Evolutionary conservation across 148 eudicot species (phyloP), one percentile per base, ranked within the genome.

Genomic region (Cornus controversa): DNA sequence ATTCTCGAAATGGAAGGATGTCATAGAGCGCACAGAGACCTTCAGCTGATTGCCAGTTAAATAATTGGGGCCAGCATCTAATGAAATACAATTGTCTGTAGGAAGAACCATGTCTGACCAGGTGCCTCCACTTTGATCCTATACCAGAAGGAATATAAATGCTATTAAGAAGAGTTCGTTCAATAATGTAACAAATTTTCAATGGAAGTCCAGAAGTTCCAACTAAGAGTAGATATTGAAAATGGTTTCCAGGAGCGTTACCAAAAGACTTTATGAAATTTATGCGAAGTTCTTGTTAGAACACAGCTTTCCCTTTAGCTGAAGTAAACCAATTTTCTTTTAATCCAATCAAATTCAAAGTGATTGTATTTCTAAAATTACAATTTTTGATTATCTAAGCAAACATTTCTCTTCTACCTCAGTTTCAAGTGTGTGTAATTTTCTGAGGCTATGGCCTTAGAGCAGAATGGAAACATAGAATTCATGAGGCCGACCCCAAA

Each of bases 121-220:
- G 65, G 86, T 36, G 70, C 57, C 82, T 73, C 65, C 80, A 24
- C 71, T 77, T 75, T 82, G 84, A 82, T 83, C 89, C 94, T 92
- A 74, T 63, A 75, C 60, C 65, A 60, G 69, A 79, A 58, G 22
- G 27, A 66, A 78, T 27, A 25, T 0, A 78, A 45, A 80, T 70
- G 29, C 16, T 42, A 71, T 37, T 42, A 50, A 70, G 65, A 40
- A 25, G 23, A 57, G 13, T 22, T 42, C 62, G 58, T 40, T 54
- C 15, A 13, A 75, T 8, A 18, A n/a, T 20, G n/a, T 14, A 14
- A 66, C 18, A 40, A 1, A 65, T 15, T 67, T 67, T 76, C 18
- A 29, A 27, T 28, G 22, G 11, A 29, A 5, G 57, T 23, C 71
- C 65, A 53, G 16, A 50, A 50, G 18, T 28, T 11, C 9, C 20